Conservation (phyloP, 495 filamentous ascomycete genomes). For the Hypomontagnella monticulosa region DNA sequence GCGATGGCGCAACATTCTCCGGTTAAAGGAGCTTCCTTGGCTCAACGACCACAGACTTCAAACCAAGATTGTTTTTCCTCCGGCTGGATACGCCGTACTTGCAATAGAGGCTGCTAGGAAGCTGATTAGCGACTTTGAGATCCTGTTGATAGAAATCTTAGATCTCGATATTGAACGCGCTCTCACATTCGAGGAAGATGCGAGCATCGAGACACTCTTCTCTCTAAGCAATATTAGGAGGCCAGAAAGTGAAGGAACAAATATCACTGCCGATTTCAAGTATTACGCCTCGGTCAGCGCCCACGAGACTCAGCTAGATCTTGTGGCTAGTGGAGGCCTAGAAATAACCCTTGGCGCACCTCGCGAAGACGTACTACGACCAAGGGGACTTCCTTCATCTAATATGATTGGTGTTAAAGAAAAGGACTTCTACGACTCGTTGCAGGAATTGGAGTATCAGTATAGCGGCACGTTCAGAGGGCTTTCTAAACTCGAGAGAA, state of each 20-base stretch:
- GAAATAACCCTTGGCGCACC: conserved; percentile 24
- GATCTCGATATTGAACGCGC: conserved; percentile 31
- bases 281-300: conserved; percentile 16
- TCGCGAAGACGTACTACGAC: conserved; percentile 8
- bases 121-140: not conserved
- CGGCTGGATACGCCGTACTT: conserved; percentile 59
- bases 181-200: conserved; percentile 24
- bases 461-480: conserved; percentile 23
- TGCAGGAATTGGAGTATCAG: conserved; percentile 28
- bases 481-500: conserved; percentile 4
- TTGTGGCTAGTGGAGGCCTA: conserved; percentile 31
- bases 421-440: conserved; percentile 27
- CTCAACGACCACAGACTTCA: conserved; percentile 54
- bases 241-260: not conserved
- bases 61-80: conserved; percentile 61
- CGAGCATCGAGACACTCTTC: conserved; percentile 32
- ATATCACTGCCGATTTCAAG: conserved; percentile 18
- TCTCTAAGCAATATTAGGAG: conserved; percentile 15
- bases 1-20: conserved; percentile 57
- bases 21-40: conserved; percentile 55
- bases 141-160: conserved; percentile 35
- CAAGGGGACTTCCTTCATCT: conserved; percentile 38
- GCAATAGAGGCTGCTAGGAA: conserved; percentile 55
- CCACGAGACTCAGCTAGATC: conserved; percentile 26
- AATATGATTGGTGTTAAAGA: conserved; percentile 24